A percentile compares a stretch with the other conserved stretches of the same genome.
phyloP scores from a whole-genome alignment of 2,329 filamentous ascomycete genomes.

The Sporothrix globosa region DNA sequence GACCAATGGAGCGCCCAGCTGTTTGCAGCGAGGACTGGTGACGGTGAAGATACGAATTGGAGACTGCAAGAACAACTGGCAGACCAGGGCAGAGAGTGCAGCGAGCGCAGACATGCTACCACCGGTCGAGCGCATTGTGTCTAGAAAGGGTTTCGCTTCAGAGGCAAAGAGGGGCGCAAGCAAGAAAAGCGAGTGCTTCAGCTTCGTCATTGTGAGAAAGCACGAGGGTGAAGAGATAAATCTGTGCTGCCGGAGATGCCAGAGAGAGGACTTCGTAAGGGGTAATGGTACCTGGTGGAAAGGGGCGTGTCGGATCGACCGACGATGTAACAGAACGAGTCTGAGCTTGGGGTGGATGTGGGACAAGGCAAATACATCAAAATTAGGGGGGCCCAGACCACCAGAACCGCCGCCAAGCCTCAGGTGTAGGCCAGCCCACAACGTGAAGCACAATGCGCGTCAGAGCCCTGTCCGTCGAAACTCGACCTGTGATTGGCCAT shows the following conservation, averaged over 20 bases:
- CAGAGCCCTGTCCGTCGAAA: constrained; percentile 22
- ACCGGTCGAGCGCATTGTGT: constrained; percentile 13
- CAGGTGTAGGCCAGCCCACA: constrained; percentile 13
- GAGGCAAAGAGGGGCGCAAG: not conserved
- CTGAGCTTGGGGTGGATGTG: constrained; percentile 28
- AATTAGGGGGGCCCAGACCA: constrained; percentile 14
- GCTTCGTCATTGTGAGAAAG: constrained; percentile 16
- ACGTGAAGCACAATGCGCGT: constrained; percentile 29
- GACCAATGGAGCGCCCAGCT: constrained; percentile 7
- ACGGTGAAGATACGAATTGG: constrained; percentile 6
- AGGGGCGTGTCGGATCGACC: constrained; percentile 36
- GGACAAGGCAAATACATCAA: not conserved
- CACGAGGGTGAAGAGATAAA: not conserved
- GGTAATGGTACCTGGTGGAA: constrained; percentile 20
- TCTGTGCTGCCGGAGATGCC: not conserved
- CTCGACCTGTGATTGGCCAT: constrained; percentile 3
- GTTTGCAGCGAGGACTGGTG: not conserved
- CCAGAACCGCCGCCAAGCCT: constrained; percentile 19
- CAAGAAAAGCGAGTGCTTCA: constrained; percentile 17
- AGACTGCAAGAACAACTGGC: constrained; percentile 10
- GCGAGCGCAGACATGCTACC: not conserved
- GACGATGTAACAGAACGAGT: constrained; percentile 38
- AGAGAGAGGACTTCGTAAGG: constrained; percentile 18
- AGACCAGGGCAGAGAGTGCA: constrained; percentile 8
- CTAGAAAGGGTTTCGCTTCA: constrained; percentile 17